Conservation (phyloP, 1,139 yeast genomes). For the Zygosaccharomyces pseudobailii region DNA sequence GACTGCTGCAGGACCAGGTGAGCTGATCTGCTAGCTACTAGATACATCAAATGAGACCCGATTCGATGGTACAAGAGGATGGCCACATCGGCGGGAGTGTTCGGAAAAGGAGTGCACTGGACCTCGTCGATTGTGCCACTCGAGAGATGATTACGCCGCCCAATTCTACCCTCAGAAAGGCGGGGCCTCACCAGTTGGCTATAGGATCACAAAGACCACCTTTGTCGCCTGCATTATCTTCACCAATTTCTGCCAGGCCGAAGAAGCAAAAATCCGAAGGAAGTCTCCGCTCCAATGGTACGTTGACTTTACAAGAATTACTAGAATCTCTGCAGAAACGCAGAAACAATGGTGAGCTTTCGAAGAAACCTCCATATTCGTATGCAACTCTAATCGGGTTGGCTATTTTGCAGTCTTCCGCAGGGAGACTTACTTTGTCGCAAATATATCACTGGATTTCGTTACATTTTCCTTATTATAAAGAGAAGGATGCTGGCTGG, state of each 20-base stretch:
- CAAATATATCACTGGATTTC: constrained; percentile 94
- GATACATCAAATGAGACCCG: neutral
- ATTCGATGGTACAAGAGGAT: constrained; percentile 1
- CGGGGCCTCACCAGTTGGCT: neutral
- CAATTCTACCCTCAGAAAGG: constrained; percentile 19
- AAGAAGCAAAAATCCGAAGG: constrained; percentile 17
- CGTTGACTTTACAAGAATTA: constrained; percentile 21
- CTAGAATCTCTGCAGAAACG: constrained; percentile 22
- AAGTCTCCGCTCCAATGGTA: constrained; percentile 20
- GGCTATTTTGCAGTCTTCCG: constrained; percentile 83
- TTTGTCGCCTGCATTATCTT: constrained; percentile 49
- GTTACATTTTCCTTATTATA: constrained; percentile 77
- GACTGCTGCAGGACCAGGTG: neutral
- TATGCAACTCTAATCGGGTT: constrained; percentile 93
- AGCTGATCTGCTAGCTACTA: neutral
- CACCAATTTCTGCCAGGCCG: constrained; percentile 33
- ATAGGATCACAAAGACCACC: constrained; percentile 17
- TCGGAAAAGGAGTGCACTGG: neutral
- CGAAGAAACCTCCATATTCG: constrained; percentile 80
- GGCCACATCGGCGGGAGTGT: constrained; percentile 1
- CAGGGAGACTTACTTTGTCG: constrained; percentile 74
- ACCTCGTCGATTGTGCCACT: neutral
- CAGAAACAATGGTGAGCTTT: constrained; percentile 28
- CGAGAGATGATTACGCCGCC: constrained; percentile 26
- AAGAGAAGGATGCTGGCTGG: constrained; percentile 89